Percentiles rank a stretch among this genome's conserved stretches.
These are phyloP conservation scores for Chaetomidium leptoderma DNA, from an alignment of 495 filamentous ascomycete genomes.

Conservation along the genomic window DNA sequence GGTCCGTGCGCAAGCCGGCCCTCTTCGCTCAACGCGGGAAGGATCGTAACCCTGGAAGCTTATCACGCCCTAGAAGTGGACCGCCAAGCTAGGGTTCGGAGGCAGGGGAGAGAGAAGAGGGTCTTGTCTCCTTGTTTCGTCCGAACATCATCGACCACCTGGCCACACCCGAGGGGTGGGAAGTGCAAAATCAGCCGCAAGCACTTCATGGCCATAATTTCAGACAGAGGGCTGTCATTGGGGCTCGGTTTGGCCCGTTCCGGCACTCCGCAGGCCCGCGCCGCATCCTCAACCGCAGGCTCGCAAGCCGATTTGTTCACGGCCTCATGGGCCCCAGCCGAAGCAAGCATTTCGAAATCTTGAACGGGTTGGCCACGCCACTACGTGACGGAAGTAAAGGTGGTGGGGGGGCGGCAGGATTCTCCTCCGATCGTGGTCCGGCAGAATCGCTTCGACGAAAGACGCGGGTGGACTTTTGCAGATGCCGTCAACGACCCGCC, in stretches of 20 bases:
- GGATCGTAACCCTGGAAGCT: conserved; percentile 5
- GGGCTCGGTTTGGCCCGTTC: conserved; percentile 11
- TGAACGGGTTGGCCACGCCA: not conserved
- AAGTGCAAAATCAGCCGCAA: too few relatives aligned
- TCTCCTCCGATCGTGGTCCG: too few relatives aligned
- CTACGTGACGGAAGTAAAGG: not conserved
- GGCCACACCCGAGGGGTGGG: too few relatives aligned
- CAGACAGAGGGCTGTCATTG: not conserved
- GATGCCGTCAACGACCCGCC: conserved; percentile 14
- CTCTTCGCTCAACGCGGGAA: conserved; percentile 5
- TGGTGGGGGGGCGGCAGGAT: too few relatives aligned
- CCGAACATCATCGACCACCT: too few relatives aligned
- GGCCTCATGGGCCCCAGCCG: too few relatives aligned
- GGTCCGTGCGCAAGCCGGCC: conserved; percentile 8
- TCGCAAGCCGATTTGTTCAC: too few relatives aligned
- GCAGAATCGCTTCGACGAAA: not conserved
- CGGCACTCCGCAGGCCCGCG: not conserved
- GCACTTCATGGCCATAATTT: too few relatives aligned
- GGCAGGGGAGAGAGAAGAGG: not conserved
- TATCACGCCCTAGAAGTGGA: not conserved
- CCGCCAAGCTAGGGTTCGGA: not conserved
- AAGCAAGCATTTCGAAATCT: not conserved
- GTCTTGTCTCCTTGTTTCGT: too few relatives aligned
- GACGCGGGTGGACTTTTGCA: conserved; percentile 10
- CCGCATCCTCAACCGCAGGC: not conserved